These are phyloP conservation scores for Neohortaea acidophila DNA, from an alignment of 495 filamentous ascomycete species.

Conservation along the genomic window DNA sequence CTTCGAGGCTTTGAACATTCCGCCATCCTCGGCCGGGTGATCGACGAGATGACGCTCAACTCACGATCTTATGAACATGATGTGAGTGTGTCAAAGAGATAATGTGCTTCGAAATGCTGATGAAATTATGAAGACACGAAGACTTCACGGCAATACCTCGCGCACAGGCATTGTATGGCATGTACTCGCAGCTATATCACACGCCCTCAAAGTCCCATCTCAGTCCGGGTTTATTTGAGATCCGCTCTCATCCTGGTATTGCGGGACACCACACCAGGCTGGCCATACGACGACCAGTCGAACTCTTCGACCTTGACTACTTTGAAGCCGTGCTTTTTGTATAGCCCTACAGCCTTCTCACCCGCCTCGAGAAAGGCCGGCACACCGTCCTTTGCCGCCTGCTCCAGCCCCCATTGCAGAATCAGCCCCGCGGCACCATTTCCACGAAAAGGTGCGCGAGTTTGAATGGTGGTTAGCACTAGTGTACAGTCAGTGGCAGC, in stretches of 20 bases:
- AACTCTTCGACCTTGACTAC: background rate
- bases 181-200: too few relatives aligned
- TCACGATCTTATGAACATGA: too few relatives aligned
- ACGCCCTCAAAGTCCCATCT: too few relatives aligned
- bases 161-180: too few relatives aligned
- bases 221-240: background rate
- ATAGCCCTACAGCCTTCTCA: background rate
- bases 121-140: too few relatives aligned
- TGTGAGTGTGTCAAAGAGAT: too few relatives aligned
- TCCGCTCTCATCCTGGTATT: slow-evolving; percentile 1
- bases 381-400: background rate
- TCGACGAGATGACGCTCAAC: too few relatives aligned
- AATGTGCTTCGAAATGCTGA: too few relatives aligned
- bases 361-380: background rate
- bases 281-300: background rate
- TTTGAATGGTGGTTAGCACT: background rate
- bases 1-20: too few relatives aligned
- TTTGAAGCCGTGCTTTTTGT: background rate
- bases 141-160: too few relatives aligned
- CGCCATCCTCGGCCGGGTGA: too few relatives aligned
- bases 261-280: background rate
- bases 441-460: background rate
- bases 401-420: slow-evolving; percentile 1
- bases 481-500: too few relatives aligned
- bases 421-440: background rate